Evolutionary conservation across 371 early-diverging fungal genomes (phyloP), one percentile per base, ranked within the genome.

Genomic region (Gilbertella persicaria): DNA sequence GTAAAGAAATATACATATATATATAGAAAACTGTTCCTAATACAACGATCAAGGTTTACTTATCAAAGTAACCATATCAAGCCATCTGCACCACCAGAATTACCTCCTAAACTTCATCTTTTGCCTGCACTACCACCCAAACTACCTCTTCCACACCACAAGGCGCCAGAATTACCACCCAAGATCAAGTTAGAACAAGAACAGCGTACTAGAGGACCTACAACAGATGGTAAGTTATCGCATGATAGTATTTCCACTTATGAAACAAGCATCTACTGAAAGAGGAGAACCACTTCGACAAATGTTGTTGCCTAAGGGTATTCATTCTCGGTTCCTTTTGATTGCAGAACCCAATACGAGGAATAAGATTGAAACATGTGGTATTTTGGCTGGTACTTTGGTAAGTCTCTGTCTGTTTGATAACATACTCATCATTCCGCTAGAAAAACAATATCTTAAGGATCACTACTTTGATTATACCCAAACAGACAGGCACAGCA

Each of bases 341-440:
- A 81, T 92, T 45, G 96, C 96, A 1, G 65, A 70, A 10, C 44
- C 58, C 5, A 95, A 96, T 65, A 96, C 96, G 0, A 50, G 50
- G 5, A 76, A 73, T 16, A 94, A 93, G 58, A 66, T 96, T 26
- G 96, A 96, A 55, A 96, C 96, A 4, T 95, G 96, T 71, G 96
- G 92, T 4, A 86, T 96, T 10, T 69, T 96, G 12, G 89, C 87
- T 51, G 96, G 96, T 29, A 81, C 55, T 36, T 56, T 93, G 56
- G 84, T 87, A 79, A 54, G 21, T 16, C 7, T 71, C 0, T 58
- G 44, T 8, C 21, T 26, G 5, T 37, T 24, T 47, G 2, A 24
- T 24, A 42, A 19, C 16, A 20, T 12, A 17, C 23, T 45, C 21
- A 19, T 36, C 21, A 49, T 8, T 21, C 13, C 13, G 33, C 40